A percentile compares a stretch with the other conserved stretches of the same genome.
phyloP scores from a whole-genome alignment of 2,329 filamentous ascomycete genomes.

The Pseudonectria foliicola region DNA sequence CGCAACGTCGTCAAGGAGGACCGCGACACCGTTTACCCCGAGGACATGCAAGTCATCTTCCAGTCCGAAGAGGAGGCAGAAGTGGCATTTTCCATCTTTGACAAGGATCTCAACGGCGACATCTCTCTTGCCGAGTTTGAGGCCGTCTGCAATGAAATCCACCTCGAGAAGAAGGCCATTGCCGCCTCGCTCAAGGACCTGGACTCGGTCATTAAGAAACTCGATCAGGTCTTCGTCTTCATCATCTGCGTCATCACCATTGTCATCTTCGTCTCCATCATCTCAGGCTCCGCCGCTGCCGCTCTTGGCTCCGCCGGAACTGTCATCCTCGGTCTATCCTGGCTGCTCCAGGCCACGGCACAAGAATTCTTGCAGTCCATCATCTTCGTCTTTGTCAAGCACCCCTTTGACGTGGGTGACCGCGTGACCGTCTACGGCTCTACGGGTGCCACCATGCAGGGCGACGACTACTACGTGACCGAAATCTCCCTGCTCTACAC shows the following conservation, averaged over 20 bases:
- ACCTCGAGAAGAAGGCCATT: slow-evolving; percentile 90
- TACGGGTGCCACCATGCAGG: slow-evolving; percentile 67
- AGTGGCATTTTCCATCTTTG: slow-evolving; percentile 84
- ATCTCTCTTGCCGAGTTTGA: slow-evolving; percentile 95
- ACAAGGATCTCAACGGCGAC: slow-evolving; percentile 94
- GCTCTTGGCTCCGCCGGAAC: slow-evolving; percentile 87
- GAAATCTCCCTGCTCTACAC: slow-evolving; percentile 90
- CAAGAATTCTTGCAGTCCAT: slow-evolving; percentile 92
- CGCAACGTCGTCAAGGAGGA: slow-evolving; percentile 73
- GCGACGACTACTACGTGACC: slow-evolving; percentile 94
- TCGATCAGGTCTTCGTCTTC: slow-evolving; percentile 84
- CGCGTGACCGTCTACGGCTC: slow-evolving; percentile 88
- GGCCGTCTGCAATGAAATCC: slow-evolving; percentile 87
- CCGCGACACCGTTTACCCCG: slow-evolving; percentile 67
- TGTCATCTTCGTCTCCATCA: slow-evolving; percentile 80
- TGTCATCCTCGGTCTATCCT: slow-evolving; percentile 79
- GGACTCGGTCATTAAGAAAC: slow-evolving; percentile 84
- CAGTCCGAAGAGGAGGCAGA: slow-evolving; percentile 78
- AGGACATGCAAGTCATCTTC: slow-evolving; percentile 75
- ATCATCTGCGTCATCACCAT: slow-evolving; percentile 74
- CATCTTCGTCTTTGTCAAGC: slow-evolving; percentile 95
- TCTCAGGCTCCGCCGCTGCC: slow-evolving; percentile 83
- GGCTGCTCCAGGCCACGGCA: slow-evolving; percentile 86
- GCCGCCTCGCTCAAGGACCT: slow-evolving; percentile 91
- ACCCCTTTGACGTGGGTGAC: slow-evolving; percentile 94